Conservation (phyloP, 2,329 filamentous ascomycete genomes). For the Chalaropsis ovoidea region DNA sequence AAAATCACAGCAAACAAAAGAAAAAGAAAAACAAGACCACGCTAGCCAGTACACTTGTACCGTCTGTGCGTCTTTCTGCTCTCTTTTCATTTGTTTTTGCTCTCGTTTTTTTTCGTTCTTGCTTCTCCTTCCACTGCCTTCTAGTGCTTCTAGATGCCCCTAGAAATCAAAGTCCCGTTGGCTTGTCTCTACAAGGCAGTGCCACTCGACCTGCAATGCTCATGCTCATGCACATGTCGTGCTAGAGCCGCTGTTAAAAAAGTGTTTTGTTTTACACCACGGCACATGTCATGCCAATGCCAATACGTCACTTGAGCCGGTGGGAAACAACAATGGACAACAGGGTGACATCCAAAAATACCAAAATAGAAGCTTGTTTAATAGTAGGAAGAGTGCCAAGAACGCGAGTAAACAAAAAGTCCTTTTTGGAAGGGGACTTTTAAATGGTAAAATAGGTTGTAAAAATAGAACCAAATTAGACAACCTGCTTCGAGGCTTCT, state of each 20-base stretch:
- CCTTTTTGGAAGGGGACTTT: too few species aligned
- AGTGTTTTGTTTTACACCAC: conserved; percentile 7
- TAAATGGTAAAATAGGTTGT: too few species aligned
- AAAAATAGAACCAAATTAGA: background rate
- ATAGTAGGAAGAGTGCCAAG: background rate
- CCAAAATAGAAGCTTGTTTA: conserved; percentile 11
- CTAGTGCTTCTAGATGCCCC: too few species aligned
- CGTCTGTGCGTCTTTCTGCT: conserved; percentile 1
- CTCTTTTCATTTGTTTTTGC: too few species aligned
- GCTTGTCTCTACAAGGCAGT: background rate
- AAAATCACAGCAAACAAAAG: too few species aligned
- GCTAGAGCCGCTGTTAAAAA: background rate
- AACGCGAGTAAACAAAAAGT: conserved; percentile 6
- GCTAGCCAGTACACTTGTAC: too few species aligned
- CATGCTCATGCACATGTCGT: background rate
- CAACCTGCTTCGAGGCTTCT: background rate
- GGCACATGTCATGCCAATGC: conserved; percentile 4
- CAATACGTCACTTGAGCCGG: background rate
- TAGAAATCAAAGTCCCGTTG: background rate
- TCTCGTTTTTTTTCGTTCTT: too few species aligned
- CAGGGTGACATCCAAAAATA: background rate
- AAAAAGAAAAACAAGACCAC: too few species aligned
- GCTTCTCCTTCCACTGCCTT: background rate
- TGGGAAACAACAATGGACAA: background rate
- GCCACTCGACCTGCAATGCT: background rate